Conservation (phyloP, 2,329 filamentous ascomycete species). For the Triangularia verruculosa region DNA sequence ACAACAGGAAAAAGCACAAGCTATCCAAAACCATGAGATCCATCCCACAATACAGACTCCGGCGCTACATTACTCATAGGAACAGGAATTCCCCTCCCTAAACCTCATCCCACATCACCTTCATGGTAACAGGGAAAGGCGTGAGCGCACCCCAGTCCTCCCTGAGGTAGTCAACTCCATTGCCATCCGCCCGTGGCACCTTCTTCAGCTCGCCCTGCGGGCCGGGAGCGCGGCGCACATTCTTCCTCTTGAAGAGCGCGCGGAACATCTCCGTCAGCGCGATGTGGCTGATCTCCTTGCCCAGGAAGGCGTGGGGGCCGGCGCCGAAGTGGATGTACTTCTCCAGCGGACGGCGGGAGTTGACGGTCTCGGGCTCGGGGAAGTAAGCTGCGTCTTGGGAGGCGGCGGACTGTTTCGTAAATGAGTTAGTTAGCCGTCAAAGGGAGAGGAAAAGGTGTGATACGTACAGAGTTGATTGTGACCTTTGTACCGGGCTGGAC, state of each 20-base stretch:
- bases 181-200: constrained; percentile 38
- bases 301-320: constrained; percentile 62
- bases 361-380: constrained; percentile 58
- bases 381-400: constrained; percentile 57
- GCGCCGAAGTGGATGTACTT: constrained; percentile 63
- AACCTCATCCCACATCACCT: constrained; percentile 48
- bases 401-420: constrained; percentile 39
- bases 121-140: constrained; percentile 52
- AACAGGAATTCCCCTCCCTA: too few species aligned
- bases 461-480: constrained; percentile 59
- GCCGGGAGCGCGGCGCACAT: constrained; percentile 59
- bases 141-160: constrained; percentile 58
- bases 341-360: constrained; percentile 60
- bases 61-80: too few species aligned
- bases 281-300: constrained; percentile 56
- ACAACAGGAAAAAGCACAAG: too few species aligned
- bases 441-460: not conserved
- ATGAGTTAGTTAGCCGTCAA: not conserved
- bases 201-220: constrained; percentile 66
- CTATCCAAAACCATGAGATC: too few species aligned
- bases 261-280: constrained; percentile 68
- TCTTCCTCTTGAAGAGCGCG: constrained; percentile 58
- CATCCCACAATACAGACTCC: too few species aligned
- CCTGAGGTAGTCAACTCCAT: constrained; percentile 51
- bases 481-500: constrained; percentile 58